Evolutionary conservation across 257 asterid species (phyloP).

Genomic region (Solanum chiquidenum): DNA sequence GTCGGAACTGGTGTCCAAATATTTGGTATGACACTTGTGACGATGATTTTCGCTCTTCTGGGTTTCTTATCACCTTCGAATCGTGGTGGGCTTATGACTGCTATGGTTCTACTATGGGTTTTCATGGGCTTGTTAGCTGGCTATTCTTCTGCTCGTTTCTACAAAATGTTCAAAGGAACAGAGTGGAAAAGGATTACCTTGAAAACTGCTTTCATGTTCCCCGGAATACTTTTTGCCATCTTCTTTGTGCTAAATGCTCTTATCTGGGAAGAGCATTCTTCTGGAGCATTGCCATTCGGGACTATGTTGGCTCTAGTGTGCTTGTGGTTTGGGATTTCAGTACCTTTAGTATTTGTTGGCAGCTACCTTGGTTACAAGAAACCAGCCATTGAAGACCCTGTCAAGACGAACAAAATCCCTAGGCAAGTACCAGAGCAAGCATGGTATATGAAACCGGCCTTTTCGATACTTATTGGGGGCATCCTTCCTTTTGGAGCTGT

Average conservation of each 20-base stretch:
- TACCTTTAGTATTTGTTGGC: slow-evolving; percentile 74
- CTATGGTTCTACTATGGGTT: slow-evolving; percentile 90
- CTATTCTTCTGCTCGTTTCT: slow-evolving; percentile 68
- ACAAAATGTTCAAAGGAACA: slow-evolving; percentile 75
- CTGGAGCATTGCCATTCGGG: slow-evolving; percentile 85
- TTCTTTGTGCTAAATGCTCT: slow-evolving; percentile 70
- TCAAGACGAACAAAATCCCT: slow-evolving; percentile 77
- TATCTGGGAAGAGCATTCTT: slow-evolving; percentile 81
- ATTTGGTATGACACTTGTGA: slow-evolving; percentile 76
- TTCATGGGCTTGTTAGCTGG: slow-evolving; percentile 88
- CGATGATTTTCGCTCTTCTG: slow-evolving; percentile 70
- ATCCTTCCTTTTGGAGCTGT: slow-evolving; percentile 92
- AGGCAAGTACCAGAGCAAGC: slow-evolving; percentile 83
- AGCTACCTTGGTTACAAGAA: slow-evolving; percentile 77
- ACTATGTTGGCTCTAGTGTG: slow-evolving; percentile 82
- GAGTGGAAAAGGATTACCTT: slow-evolving; percentile 77
- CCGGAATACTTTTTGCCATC: slow-evolving; percentile 62
- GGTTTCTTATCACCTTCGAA: slow-evolving; percentile 90
- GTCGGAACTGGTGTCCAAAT: slow-evolving; percentile 83
- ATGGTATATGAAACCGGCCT: slow-evolving; percentile 84
- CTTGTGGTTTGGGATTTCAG: slow-evolving; percentile 85
- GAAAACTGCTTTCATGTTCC: slow-evolving; percentile 85
- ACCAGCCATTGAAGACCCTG: slow-evolving; percentile 72
- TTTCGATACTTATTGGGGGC: slow-evolving; percentile 76
- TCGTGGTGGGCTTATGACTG: slow-evolving; percentile 90